phyloP scores from a whole-genome alignment of 495 filamentous ascomycete species.

The Penicillium bialowiezense region DNA sequence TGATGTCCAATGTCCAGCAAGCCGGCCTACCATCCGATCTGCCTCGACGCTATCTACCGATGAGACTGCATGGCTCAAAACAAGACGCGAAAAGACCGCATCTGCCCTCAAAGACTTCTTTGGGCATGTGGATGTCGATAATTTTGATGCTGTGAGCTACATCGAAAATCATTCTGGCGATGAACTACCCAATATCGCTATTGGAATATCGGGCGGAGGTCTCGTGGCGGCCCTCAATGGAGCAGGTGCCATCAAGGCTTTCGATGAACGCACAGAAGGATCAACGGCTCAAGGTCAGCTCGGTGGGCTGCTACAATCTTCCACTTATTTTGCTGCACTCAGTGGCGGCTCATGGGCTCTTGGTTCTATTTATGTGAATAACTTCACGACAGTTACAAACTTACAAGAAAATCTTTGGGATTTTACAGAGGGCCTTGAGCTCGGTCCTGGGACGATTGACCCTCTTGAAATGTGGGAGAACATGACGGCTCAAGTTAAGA shows the following conservation, averaged over 20 bases:
- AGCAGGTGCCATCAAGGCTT: slow-evolving; percentile 78
- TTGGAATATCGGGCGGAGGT: slow-evolving; percentile 62
- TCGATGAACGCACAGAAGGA: slow-evolving; percentile 71
- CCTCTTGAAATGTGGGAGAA: too few species aligned
- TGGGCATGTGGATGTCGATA: slow-evolving; percentile 62
- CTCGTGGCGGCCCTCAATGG: slow-evolving; percentile 86
- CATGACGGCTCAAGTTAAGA: too few species aligned
- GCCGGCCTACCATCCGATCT: slow-evolving; percentile 48
- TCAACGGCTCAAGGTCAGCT: slow-evolving; percentile 65
- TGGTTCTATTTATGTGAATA: slow-evolving; percentile 84
- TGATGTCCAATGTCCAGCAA: slow-evolving; percentile 37
- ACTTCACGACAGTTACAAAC: slow-evolving; percentile 70
- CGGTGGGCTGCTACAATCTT: slow-evolving; percentile 78
- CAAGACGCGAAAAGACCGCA: slow-evolving; percentile 51
- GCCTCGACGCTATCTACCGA: slow-evolving; percentile 58
- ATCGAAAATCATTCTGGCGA: slow-evolving; percentile 57
- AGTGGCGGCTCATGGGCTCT: slow-evolving; percentile 88
- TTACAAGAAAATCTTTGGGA: slow-evolving; percentile 66
- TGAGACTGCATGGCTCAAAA: slow-evolving; percentile 66
- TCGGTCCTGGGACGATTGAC: too few species aligned
- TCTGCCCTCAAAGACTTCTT: slow-evolving; percentile 69
- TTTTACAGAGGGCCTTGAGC: too few species aligned
- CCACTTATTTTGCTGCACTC: slow-evolving; percentile 83
- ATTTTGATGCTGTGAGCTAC: slow-evolving; percentile 72
- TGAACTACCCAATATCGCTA: slow-evolving; percentile 59